These are phyloP conservation scores for Obba rivulosa DNA, from an alignment of 768 basidiomycete species.

Conservation along the genomic window DNA sequence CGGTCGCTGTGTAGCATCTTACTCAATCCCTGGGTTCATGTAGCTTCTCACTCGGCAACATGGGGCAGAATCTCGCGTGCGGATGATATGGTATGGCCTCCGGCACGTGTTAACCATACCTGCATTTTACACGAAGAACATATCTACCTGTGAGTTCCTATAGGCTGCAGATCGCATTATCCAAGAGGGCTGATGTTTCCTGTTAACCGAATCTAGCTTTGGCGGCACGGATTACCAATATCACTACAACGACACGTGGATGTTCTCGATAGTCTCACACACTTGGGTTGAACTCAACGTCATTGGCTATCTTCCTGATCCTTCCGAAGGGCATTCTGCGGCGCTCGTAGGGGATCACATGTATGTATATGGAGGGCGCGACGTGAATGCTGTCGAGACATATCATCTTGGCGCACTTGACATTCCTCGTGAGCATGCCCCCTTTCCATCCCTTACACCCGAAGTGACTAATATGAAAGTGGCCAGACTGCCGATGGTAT, in stretches of 20 bases:
- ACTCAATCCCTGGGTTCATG: too few species aligned
- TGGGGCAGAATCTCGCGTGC: too few species aligned
- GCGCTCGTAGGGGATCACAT: conserved; percentile 92
- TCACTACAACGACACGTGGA: conserved; percentile 98
- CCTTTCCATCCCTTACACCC: too few species aligned
- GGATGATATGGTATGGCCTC: too few species aligned
- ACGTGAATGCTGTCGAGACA: conserved; percentile 91
- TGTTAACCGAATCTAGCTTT: conserved; percentile 45
- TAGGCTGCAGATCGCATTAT: too few species aligned
- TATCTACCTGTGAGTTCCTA: too few species aligned
- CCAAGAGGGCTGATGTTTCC: background rate
- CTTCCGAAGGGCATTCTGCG: conserved; percentile 91
- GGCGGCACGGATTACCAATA: conserved; percentile 98
- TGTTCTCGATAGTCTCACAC: conserved; percentile 70
- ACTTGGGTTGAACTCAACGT: conserved; percentile 87
- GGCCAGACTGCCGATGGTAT: too few species aligned
- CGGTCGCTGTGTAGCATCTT: too few species aligned
- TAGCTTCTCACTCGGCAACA: too few species aligned
- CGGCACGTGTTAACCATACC: too few species aligned
- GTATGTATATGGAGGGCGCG: conserved; percentile 93
- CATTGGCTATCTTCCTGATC: conserved; percentile 89
- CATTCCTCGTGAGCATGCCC: conserved; percentile 68
- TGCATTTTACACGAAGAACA: too few species aligned
- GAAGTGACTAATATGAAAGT: too few species aligned
- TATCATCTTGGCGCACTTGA: conserved; percentile 92